Evolutionary conservation across 139 green algal genomes (phyloP).

Genomic region (Limnomonas spitsbergensis): DNA sequence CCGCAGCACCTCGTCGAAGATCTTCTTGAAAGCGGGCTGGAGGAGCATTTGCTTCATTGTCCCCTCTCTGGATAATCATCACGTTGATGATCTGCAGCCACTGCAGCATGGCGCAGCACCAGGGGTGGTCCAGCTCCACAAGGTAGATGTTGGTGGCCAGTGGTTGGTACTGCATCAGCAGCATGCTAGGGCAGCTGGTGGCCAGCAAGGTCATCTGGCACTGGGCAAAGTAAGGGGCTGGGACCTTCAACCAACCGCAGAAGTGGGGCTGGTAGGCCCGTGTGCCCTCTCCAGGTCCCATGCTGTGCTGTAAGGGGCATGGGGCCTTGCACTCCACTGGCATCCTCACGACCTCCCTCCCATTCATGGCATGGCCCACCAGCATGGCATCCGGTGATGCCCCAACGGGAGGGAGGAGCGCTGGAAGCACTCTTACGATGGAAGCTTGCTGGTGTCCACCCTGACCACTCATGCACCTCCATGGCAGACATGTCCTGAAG

Average conservation of each 20-base stretch:
- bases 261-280: background rate
- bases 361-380: too few species aligned
- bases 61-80: background rate
- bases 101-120: background rate
- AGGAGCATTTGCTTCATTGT: background rate
- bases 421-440: too few species aligned
- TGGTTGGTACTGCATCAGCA: slow-evolving; percentile 4
- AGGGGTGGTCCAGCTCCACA: background rate
- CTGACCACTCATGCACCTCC: too few species aligned
- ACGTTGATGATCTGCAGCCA: background rate
- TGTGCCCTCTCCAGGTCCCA: background rate
- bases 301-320: too few species aligned
- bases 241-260: background rate
- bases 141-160: background rate
- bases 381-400: too few species aligned
- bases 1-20: background rate
- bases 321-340: too few species aligned
- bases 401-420: too few species aligned
- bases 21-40: background rate
- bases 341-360: too few species aligned
- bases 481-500: too few species aligned
- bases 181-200: background rate
- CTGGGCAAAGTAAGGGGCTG: background rate
- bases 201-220: slow-evolving; percentile 3
- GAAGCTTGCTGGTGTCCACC: too few species aligned